Conservation (phyloP, 139 green algal species). For the Picochlorum sp. region DNA sequence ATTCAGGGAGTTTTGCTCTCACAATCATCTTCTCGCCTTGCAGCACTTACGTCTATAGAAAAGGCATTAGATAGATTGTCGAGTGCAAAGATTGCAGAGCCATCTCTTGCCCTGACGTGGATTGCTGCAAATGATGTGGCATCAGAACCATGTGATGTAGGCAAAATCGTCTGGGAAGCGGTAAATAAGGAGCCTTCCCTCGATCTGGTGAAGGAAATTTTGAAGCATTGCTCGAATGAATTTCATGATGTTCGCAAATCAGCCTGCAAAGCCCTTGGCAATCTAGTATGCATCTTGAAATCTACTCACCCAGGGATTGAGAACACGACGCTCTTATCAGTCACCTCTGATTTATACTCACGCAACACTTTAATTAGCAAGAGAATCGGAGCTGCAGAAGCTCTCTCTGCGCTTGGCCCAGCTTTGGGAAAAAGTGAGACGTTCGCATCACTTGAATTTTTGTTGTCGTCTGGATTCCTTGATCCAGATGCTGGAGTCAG, state of each 20-base stretch:
- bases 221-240: background rate
- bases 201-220: background rate
- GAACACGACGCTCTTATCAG: too few relatives aligned
- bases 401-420: conserved; percentile 43
- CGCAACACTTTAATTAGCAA: conserved; percentile 33
- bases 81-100: conserved; percentile 12
- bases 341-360: conserved; percentile 16
- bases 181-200: background rate
- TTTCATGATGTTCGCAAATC: conserved; percentile 1
- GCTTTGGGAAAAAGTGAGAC: conserved; percentile 48
- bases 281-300: background rate
- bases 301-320: too few relatives aligned
- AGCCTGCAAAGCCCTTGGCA: background rate
- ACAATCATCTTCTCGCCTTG: conserved; percentile 46
- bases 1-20: conserved; percentile 14
- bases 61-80: conserved; percentile 16
- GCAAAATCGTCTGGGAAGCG: background rate
- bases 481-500: conserved; percentile 56
- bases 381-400: conserved; percentile 45
- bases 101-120: conserved; percentile 40
- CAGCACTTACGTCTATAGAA: conserved; percentile 47
- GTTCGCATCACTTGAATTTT: conserved; percentile 61
- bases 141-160: conserved; percentile 43
- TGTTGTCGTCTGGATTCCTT: conserved; percentile 68
- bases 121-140: conserved; percentile 42